Evolutionary conservation across 2,329 filamentous ascomycete species (phyloP).

Genomic region (Hymenoscyphus salicellus): DNA sequence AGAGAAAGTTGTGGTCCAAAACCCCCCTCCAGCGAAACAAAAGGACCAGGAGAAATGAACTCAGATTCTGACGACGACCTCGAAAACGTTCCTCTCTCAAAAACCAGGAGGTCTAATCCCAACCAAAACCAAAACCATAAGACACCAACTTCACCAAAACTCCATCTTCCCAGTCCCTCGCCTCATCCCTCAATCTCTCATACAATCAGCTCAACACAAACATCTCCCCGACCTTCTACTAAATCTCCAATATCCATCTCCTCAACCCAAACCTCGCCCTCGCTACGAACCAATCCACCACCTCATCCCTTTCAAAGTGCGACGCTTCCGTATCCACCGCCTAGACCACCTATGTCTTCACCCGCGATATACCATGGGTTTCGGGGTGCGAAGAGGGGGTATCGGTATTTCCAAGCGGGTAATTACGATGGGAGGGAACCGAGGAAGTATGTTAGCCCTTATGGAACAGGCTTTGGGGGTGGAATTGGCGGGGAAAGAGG

Average conservation of each 20-base stretch:
- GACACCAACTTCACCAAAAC: neutral
- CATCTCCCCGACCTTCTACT: neutral
- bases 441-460: constrained; percentile 1
- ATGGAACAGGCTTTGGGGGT: neutral
- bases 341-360: neutral
- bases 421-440: neutral
- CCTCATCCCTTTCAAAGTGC: neutral
- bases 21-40: too few species aligned
- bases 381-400: neutral
- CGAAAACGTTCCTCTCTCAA: neutral
- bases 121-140: neutral
- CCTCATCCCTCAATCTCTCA: neutral
- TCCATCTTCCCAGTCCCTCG: neutral
- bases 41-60: neutral
- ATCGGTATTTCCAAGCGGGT: neutral
- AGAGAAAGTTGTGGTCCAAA: neutral
- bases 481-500: neutral
- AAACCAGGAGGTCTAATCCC: neutral
- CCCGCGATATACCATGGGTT: neutral
- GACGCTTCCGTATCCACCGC: neutral
- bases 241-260: neutral
- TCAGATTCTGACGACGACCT: neutral
- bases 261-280: neutral
- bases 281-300: neutral
- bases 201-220: neutral